These are phyloP conservation scores for Xylariales sp. DNA, from an alignment of 2,329 filamentous ascomycete genomes.

Conservation along the genomic window DNA sequence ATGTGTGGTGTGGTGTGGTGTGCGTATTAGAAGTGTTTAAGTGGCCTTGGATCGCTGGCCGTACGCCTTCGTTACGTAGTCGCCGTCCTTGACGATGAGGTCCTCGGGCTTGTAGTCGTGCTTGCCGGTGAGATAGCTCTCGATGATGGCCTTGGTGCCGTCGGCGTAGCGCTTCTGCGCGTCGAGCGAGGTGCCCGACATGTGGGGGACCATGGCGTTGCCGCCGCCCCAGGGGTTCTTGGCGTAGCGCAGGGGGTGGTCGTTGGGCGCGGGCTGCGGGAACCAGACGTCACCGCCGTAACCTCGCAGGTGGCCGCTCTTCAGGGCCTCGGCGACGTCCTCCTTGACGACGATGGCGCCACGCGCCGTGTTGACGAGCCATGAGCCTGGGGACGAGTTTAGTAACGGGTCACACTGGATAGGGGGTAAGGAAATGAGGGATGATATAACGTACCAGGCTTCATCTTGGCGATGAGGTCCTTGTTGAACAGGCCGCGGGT, in stretches of 20 bases:
- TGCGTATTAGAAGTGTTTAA: conserved; percentile 19
- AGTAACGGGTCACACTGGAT: conserved; percentile 1
- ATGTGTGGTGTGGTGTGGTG: neutral
- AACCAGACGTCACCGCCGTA: conserved; percentile 95
- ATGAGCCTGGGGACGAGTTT: conserved; percentile 70
- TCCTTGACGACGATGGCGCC: conserved; percentile 99
- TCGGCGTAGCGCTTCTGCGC: conserved; percentile 92
- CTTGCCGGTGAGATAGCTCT: conserved; percentile 89
- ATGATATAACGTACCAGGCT: conserved; percentile 75
- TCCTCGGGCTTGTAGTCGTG: conserved; percentile 91
- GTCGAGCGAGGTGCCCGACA: conserved; percentile 98
- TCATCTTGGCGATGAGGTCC: conserved; percentile 98
- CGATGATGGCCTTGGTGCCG: conserved; percentile 88
- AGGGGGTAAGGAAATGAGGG: neutral
- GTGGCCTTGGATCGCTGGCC: conserved; percentile 72
- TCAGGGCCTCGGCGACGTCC: conserved; percentile 93
- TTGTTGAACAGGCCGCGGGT: conserved; percentile 98
- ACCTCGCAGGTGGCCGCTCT: conserved; percentile 88
- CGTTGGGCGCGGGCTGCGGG: conserved; percentile 94
- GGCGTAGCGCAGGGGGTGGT: conserved; percentile 91
- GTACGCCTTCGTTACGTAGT: conserved; percentile 96
- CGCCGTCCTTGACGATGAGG: conserved; percentile 87
- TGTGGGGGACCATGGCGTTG: conserved; percentile 99
- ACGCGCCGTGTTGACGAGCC: conserved; percentile 98
- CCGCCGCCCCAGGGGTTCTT: conserved; percentile 96